phyloP scores from a whole-genome alignment of 2,329 filamentous ascomycete genomes.

The Aureobasidium melanogenum region DNA sequence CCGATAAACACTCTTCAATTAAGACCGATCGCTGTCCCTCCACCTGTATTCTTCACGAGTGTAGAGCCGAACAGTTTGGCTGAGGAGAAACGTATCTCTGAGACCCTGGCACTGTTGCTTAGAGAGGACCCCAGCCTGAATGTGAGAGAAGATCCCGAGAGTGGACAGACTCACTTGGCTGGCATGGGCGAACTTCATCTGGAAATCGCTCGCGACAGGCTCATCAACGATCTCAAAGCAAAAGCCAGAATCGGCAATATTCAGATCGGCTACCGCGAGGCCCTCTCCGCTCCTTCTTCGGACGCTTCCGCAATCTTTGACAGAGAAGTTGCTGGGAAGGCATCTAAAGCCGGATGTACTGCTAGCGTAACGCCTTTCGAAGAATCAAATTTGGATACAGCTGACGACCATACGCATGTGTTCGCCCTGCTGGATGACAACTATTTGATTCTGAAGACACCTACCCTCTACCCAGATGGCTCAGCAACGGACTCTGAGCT shows the following conservation, averaged over 20 bases:
- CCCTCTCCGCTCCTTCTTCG: conserved; percentile 50
- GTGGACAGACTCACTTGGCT: conserved; percentile 83
- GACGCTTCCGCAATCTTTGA: conserved; percentile 61
- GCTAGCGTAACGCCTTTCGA: conserved; percentile 56
- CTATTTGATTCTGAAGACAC: conserved; percentile 49
- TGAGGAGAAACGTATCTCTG: conserved; percentile 71
- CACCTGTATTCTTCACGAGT: conserved; percentile 93
- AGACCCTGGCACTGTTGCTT: conserved; percentile 66
- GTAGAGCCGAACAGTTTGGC: conserved; percentile 71
- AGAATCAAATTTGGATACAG: conserved; percentile 18
- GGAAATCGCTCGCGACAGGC: conserved; percentile 80
- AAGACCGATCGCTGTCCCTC: conserved; percentile 78
- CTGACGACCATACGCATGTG: conserved; percentile 23
- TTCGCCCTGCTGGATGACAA: conserved; percentile 59
- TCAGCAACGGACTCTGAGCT: conserved; percentile 31
- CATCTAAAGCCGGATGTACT: conserved; percentile 67
- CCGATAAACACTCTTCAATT: conserved; percentile 69
- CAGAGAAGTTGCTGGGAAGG: conserved; percentile 68
- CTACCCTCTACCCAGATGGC: conserved; percentile 36
- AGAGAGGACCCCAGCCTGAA: conserved; percentile 89
- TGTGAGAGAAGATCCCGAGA: conserved; percentile 76
- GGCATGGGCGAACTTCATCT: conserved; percentile 96
- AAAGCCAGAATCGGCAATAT: conserved; percentile 81
- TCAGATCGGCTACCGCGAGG: conserved; percentile 92
- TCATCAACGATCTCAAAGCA: conserved; percentile 81